These are phyloP conservation scores for Hemisphaericaspora xylanilytica DNA, from an alignment of 1,139 yeast genomes.

Conservation along the genomic window DNA sequence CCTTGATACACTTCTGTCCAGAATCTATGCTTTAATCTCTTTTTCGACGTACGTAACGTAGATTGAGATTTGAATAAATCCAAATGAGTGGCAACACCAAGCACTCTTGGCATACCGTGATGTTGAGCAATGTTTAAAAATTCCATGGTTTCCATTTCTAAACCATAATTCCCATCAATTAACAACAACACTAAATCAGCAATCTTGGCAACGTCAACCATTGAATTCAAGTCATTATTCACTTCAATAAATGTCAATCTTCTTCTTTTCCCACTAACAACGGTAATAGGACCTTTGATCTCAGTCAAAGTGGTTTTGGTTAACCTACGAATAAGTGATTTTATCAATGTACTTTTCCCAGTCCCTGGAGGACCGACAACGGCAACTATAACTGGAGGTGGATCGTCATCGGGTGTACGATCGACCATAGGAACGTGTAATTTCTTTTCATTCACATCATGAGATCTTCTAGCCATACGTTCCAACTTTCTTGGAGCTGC, in stretches of 20 bases:
- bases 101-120: slow-evolving; percentile 97
- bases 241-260: slow-evolving; percentile 93
- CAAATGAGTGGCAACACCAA: slow-evolving; percentile 94
- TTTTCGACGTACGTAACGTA: slow-evolving; percentile 87
- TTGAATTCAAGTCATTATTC: slow-evolving; percentile 86
- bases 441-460: slow-evolving; percentile 81
- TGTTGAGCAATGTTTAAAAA: slow-evolving; percentile 93
- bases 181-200: slow-evolving; percentile 88
- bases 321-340: slow-evolving; percentile 81
- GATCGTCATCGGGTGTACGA: slow-evolving; percentile 95
- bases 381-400: slow-evolving; percentile 95
- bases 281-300: slow-evolving; percentile 93
- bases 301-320: slow-evolving; percentile 87
- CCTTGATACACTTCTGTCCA: slow-evolving; percentile 99
- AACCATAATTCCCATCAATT: slow-evolving; percentile 96
- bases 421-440: slow-evolving; percentile 98
- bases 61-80: slow-evolving; percentile 90
- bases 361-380: slow-evolving; percentile 99
- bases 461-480: slow-evolving; percentile 77
- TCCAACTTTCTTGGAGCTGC: slow-evolving; percentile 88
- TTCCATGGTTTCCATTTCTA: slow-evolving; percentile 99
- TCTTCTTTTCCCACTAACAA: slow-evolving; percentile 94
- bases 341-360: slow-evolving; percentile 91
- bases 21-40: slow-evolving; percentile 86
- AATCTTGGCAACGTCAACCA: slow-evolving; percentile 94